A percentile compares a stretch with the other conserved stretches of the same genome.
Conservation (phyloP, 2,329 filamentous ascomycete genomes). For the Claviceps purpurea region DNA sequence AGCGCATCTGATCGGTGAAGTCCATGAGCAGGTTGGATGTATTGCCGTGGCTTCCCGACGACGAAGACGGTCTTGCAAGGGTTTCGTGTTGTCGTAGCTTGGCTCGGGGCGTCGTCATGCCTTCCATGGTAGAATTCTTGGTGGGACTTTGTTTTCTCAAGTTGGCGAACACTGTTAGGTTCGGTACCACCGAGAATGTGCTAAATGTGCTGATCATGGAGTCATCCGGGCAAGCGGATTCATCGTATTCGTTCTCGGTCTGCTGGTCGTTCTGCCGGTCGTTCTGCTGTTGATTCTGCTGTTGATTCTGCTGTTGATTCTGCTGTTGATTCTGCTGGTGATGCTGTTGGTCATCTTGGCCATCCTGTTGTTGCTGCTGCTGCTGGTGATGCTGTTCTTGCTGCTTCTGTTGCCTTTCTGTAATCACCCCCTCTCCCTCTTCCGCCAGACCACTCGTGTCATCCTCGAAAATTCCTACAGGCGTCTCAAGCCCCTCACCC, state of each 20-base stretch:
- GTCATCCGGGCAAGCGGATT: conserved; percentile 47
- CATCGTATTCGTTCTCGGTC: conserved; percentile 17
- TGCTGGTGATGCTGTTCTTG: too few relatives aligned
- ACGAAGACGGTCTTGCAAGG: conserved; percentile 20
- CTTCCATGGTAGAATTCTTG: conserved; percentile 31
- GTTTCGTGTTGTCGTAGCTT: conserved; percentile 16
- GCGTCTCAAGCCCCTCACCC: conserved; percentile 42
- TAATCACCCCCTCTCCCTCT: conserved; percentile 15
- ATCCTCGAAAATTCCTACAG: conserved; percentile 52
- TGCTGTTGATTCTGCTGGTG: too few relatives aligned
- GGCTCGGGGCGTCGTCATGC: conserved; percentile 23
- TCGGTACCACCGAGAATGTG: conserved; percentile 77
- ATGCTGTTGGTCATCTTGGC: too few relatives aligned
- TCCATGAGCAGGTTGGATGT: conserved; percentile 74
- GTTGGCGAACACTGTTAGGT: conserved; percentile 71
- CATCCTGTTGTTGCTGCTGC: too few relatives aligned
- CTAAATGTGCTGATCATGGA: conserved; percentile 74
- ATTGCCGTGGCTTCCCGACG: conserved; percentile 34
- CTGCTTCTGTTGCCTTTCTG: background rate
- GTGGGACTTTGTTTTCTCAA: conserved; percentile 49
- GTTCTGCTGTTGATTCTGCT: background rate
- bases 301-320: background rate
- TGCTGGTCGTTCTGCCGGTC: background rate
- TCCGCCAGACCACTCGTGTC: conserved; percentile 20
- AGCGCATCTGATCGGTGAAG: conserved; percentile 62